phyloP scores from a whole-genome alignment of 495 filamentous ascomycete species.

The Pyrenopolyporus hunteri region DNA sequence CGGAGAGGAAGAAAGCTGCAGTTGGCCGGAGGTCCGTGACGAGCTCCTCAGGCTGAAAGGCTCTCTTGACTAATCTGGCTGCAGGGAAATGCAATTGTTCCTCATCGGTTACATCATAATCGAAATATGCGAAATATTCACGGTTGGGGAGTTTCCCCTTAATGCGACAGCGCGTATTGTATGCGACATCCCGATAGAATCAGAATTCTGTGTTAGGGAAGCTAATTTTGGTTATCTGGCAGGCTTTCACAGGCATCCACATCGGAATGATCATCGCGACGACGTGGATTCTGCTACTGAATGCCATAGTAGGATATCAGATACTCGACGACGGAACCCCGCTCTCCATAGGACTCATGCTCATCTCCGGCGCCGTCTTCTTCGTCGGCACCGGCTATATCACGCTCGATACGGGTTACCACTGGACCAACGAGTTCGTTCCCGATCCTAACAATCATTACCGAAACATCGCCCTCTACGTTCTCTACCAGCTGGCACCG shows the following conservation, averaged over 20 bases:
- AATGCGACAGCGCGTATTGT: constrained; percentile 68
- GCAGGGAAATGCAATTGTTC: constrained; percentile 95
- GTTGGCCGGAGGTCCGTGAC: constrained; percentile 83
- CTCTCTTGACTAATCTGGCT: constrained; percentile 36
- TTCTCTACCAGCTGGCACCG: constrained; percentile 89
- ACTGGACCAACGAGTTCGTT: constrained; percentile 80
- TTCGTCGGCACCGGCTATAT: constrained; percentile 96
- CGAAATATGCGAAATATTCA: constrained; percentile 95
- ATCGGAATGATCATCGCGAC: constrained; percentile 87
- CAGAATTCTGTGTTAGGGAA: background rate
- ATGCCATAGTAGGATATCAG: constrained; percentile 91
- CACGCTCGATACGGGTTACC: constrained; percentile 88
- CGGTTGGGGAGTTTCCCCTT: constrained; percentile 86
- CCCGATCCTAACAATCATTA: constrained; percentile 61
- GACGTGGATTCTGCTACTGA: constrained; percentile 89
- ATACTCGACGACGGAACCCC: constrained; percentile 91
- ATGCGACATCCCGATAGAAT: constrained; percentile 39
- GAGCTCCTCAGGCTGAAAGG: background rate
- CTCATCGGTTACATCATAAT: constrained; percentile 86
- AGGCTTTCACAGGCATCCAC: constrained; percentile 94
- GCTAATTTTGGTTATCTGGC: constrained; percentile 25
- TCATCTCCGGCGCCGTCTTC: constrained; percentile 68
- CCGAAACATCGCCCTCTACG: constrained; percentile 85
- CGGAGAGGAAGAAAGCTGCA: constrained; percentile 92
- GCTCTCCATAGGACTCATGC: constrained; percentile 76